A percentile compares a stretch with the other conserved stretches of the same genome.
Conservation (phyloP, 805 yeast genomes). For the Teunomyces pallodes region DNA sequence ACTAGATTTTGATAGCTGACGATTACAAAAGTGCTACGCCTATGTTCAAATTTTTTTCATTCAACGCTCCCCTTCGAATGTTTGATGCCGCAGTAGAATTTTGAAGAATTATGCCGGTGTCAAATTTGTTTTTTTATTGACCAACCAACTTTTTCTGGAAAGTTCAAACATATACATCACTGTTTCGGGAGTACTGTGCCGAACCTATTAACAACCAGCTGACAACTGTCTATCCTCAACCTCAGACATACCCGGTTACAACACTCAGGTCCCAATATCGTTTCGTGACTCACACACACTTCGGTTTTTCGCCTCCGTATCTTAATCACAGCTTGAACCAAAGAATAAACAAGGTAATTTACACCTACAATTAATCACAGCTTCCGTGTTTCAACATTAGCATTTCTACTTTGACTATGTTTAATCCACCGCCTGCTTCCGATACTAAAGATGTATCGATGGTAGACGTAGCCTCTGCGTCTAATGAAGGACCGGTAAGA, state of each 20-base stretch:
- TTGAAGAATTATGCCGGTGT: not conserved
- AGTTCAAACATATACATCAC: not conserved
- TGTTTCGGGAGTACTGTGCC: not conserved
- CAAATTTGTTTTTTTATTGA: not conserved
- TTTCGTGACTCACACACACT: not conserved
- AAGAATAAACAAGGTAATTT: not conserved
- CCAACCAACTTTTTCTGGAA: not conserved
- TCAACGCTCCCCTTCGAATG: not conserved
- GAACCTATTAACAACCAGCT: not conserved
- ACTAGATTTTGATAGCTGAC: not conserved
- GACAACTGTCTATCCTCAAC: not conserved
- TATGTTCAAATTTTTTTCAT: not conserved
- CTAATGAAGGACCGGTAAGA: slow-evolving; percentile 33
- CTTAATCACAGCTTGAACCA: not conserved
- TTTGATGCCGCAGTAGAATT: not conserved
- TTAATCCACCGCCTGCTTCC: not conserved
- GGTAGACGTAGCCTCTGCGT: slow-evolving; percentile 41
- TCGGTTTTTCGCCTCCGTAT: not conserved
- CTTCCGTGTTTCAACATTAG: not conserved
- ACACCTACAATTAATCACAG: not conserved
- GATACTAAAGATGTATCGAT: slow-evolving; percentile 27
- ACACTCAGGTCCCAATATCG: not conserved
- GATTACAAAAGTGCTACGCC: not conserved
- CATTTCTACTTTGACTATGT: not conserved
- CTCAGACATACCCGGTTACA: not conserved